Evolutionary conservation across 225 moss, liverwort and hornwort species (phyloP).

Genomic region (Pseudoscleropodium purum): DNA sequence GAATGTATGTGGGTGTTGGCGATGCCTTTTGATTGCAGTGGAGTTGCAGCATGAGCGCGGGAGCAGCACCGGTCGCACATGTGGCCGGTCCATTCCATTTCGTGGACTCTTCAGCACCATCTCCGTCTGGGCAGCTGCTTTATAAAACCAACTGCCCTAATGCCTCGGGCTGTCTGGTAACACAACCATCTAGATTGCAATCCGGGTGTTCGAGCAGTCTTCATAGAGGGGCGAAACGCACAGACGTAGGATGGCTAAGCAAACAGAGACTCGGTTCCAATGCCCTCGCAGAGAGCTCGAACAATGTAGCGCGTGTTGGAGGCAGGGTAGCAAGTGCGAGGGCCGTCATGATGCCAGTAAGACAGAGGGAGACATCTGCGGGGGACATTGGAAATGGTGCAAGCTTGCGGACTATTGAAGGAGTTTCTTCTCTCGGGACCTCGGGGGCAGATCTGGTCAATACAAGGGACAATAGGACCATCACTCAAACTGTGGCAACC

Average conservation of each 20-base stretch:
- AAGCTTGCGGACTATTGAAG: neutral
- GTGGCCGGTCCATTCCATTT: constrained; percentile 23
- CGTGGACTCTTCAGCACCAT: constrained; percentile 9
- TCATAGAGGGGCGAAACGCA: constrained; percentile 9
- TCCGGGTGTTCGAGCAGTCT: constrained; percentile 2
- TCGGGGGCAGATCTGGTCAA: neutral
- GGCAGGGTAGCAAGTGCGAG: constrained; percentile 3
- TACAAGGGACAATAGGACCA: neutral
- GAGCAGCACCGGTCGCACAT: constrained; percentile 23
- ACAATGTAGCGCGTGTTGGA: neutral
- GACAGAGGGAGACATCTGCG: constrained; percentile 14
- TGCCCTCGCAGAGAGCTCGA: constrained; percentile 22
- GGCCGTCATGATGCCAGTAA: constrained; percentile 30
- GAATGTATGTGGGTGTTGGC: neutral
- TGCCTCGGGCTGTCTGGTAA: constrained; percentile 39
- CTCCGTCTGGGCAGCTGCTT: constrained; percentile 11
- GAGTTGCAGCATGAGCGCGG: constrained; percentile 32
- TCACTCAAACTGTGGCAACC: neutral
- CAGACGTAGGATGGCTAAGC: constrained; percentile 37
- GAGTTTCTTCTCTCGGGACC: constrained; percentile 1
- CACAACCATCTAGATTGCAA: constrained; percentile 19
- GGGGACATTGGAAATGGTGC: constrained; percentile 22
- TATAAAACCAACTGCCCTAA: constrained; percentile 5
- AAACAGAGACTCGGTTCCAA: constrained; percentile 26
- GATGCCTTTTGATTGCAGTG: constrained; percentile 10